phyloP scores from a whole-genome alignment of 208 protist species.

The Leishmania turanica region DNA sequence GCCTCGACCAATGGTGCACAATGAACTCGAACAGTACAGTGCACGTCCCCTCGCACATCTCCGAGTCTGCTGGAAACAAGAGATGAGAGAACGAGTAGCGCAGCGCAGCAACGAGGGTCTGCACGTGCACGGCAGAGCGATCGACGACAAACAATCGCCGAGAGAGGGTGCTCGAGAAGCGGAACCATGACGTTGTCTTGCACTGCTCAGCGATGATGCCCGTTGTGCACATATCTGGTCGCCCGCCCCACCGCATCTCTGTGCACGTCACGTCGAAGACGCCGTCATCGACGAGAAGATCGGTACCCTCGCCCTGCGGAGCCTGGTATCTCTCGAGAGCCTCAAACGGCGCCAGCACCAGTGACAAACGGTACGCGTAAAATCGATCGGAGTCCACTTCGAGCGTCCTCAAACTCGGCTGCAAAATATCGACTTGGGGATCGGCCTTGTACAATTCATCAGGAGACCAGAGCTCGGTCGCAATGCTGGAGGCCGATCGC shows the following conservation, averaged over 20 bases:
- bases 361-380: conserved; percentile 25
- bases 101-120: conserved; percentile 32
- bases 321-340: conserved; percentile 24
- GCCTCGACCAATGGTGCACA: conserved; percentile 18
- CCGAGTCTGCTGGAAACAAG: conserved; percentile 16
- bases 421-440: conserved; percentile 21
- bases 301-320: conserved; percentile 6
- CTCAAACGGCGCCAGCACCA: conserved; percentile 27
- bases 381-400: conserved; percentile 5
- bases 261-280: conserved; percentile 9
- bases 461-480: conserved; percentile 30
- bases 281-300: conserved; percentile 11
- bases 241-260: conserved; percentile 12
- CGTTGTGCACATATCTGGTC: conserved; percentile 8
- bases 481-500: conserved; percentile 15
- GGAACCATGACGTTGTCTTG: conserved; percentile 21
- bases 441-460: conserved; percentile 32
- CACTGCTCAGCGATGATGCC: conserved; percentile 32
- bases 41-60: conserved; percentile 7
- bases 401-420: conserved; percentile 14
- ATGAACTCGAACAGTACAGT: conserved; percentile 27
- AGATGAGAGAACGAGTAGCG: conserved; percentile 32
- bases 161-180: conserved; percentile 17
- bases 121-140: conserved; percentile 23
- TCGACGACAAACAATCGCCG: conserved; percentile 33